Base-by-base conservation (phyloP, 2,329 filamentous ascomycete genomes). In the Parafenestella ontariensis region DNA sequence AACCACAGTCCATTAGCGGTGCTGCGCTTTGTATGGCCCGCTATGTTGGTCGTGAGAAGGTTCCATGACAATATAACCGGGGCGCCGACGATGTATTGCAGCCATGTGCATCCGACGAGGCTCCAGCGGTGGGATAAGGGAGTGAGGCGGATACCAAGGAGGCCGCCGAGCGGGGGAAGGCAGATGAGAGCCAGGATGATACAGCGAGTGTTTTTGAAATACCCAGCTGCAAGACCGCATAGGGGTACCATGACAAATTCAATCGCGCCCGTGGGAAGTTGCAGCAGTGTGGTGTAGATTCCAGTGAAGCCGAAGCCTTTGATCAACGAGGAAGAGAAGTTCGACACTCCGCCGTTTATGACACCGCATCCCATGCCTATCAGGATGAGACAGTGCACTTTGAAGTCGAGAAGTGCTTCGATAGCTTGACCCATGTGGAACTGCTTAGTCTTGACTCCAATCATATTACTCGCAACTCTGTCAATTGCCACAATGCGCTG, bases 41-140 rank as follows among this genome's bases (percentile, higher is more conserved):
- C 79, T 11, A 75, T 71, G 26, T 76, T 75, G 1, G 71, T 73
- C 0, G 73, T 74, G 17, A 82, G 76, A 0, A 84, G 58, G 21
- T 82, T 83, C 82, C 82, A 85, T 33, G 74, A 81, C 1, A 84
- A 58, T 34, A 84, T 79, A 2, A 84, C 77, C 0, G 82, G 79
- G 0, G 80, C 79, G 4, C 82, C 82, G 34, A 83, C 54, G 2
- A 82, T 71, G 37, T 80, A 80, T 54, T 83, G 80, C 11, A 84
- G 66, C 82, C 82, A 84, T 7, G 80, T 81, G 61, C 81, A 83
- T n/a, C 71, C 82, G 0, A 83, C 80, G 1, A 84, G 75, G 1
- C 77, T 78, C 71, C 81, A 76, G 48, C 78, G 78, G 44, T 83
- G 75, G 3, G 77, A 66, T 3, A 82, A 68, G 18, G 69, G 62